Evolutionary conservation across 169 alveolate genomes (phyloP).

Genomic region (Plasmodium malariae): DNA sequence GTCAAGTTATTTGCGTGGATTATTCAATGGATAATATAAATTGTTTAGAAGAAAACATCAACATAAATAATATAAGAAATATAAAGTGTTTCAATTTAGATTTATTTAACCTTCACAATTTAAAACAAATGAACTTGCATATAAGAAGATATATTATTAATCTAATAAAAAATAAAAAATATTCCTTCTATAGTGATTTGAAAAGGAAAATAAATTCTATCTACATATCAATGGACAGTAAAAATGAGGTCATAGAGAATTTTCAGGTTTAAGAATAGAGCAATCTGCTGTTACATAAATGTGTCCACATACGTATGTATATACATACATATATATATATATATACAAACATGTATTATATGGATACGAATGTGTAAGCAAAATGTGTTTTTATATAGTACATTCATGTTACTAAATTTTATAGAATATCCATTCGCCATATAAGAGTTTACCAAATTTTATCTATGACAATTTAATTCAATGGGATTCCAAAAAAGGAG

Average conservation of each 20-base stretch:
- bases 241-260: conserved; percentile 45
- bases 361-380: background rate
- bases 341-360: background rate
- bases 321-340: background rate
- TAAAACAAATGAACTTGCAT: conserved; percentile 69
- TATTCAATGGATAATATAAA: conserved; percentile 75
- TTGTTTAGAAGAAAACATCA: conserved; percentile 73
- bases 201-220: conserved; percentile 24
- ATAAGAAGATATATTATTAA: conserved; percentile 73
- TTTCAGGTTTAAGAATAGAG: conserved; percentile 42
- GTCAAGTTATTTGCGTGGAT: conserved; percentile 52
- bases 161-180: conserved; percentile 24
- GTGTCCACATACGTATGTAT: background rate
- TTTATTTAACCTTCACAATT: conserved; percentile 53
- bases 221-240: conserved; percentile 16
- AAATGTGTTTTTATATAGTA: background rate
- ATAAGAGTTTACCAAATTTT: conserved; percentile 49
- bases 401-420: background rate
- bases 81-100: conserved; percentile 33
- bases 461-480: conserved; percentile 34
- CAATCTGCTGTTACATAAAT: background rate
- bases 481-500: conserved; percentile 6
- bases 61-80: conserved; percentile 59
- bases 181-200: conserved; percentile 6
- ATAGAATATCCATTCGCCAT: conserved; percentile 62